Evolutionary conservation across 2,329 filamentous ascomycete genomes (phyloP).

Genomic region (Coniochaeta ligniaria): DNA sequence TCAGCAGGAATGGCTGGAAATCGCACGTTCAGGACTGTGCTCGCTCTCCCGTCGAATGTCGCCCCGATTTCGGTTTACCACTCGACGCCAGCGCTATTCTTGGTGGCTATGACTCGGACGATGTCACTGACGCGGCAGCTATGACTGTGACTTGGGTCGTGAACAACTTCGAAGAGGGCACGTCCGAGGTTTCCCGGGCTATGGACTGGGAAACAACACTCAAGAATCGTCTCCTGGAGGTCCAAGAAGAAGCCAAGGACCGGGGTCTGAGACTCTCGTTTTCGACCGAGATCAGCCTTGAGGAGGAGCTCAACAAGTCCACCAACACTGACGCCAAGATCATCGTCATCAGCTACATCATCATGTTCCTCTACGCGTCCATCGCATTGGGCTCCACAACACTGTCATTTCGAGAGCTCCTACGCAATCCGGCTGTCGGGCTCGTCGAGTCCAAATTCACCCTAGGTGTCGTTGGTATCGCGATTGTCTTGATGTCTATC

Average conservation of each 20-base stretch:
- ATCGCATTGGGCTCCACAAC: conserved; percentile 85
- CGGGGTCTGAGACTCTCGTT: conserved; percentile 85
- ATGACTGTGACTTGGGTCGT: conserved; percentile 94
- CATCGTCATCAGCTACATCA: conserved; percentile 89
- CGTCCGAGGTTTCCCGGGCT: conserved; percentile 60
- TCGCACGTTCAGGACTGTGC: conserved; percentile 66
- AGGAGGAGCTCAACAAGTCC: conserved; percentile 94
- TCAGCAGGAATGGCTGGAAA: conserved; percentile 64
- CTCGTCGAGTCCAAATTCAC: conserved; percentile 96
- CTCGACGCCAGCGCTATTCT: conserved; percentile 80
- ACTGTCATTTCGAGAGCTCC: conserved; percentile 66
- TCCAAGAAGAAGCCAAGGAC: conserved; percentile 70
- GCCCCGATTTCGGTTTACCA: conserved; percentile 84
- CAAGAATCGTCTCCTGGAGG: conserved; percentile 64
- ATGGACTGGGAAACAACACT: conserved; percentile 86
- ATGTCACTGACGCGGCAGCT: conserved; percentile 67
- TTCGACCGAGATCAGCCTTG: conserved; percentile 89
- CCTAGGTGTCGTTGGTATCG: conserved; percentile 85
- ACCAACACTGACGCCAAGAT: conserved; percentile 98
- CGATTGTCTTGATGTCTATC: conserved; percentile 97
- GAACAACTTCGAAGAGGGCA: conserved; percentile 73
- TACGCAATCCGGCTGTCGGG: conserved; percentile 75
- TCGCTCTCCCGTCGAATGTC: conserved; percentile 72
- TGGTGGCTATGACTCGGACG: conserved; percentile 63
- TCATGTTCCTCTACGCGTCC: conserved; percentile 98